Conservation (phyloP, 768 basidiomycete species). For the Trametes punicea region DNA sequence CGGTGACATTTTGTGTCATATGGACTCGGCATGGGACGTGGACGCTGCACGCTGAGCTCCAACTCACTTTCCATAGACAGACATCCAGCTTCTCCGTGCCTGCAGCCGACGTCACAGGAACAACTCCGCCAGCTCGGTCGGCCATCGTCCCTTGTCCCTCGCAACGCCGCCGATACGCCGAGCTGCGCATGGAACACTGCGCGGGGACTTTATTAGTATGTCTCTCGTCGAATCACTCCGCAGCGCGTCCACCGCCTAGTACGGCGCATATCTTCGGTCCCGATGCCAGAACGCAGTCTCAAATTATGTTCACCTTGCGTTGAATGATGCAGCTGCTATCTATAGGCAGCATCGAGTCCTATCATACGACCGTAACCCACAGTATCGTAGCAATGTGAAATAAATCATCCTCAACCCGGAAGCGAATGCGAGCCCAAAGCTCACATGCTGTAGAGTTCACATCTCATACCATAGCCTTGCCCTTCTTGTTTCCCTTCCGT, state of each 20-base stretch:
- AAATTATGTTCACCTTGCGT: too few relatives aligned
- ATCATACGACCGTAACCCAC: too few relatives aligned
- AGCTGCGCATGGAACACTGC: too few relatives aligned
- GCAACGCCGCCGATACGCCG: not conserved
- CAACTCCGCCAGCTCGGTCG: not conserved
- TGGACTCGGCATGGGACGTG: not conserved
- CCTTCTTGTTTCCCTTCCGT: not conserved
- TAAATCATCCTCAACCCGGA: too few relatives aligned
- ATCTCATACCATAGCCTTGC: not conserved
- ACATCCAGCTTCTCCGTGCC: not conserved
- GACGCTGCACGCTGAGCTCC: slow-evolving; percentile 5
- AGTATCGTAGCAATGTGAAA: too few relatives aligned
- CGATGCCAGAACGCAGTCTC: too few relatives aligned
- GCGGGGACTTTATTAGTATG: too few relatives aligned
- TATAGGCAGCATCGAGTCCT: too few relatives aligned
- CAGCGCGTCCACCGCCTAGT: too few relatives aligned
- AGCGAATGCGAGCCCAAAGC: too few relatives aligned
- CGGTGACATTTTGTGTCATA: slow-evolving; percentile 13
- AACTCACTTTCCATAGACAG: not conserved
- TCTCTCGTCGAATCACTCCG: not conserved
- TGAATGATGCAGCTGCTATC: too few relatives aligned
- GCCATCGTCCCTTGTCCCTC: not conserved
- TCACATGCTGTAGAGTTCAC: not conserved
- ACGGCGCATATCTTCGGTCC: too few relatives aligned
- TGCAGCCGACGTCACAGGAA: not conserved